Conservation (phyloP, 345 rosid species). For the Pugionium dolabratum region DNA sequence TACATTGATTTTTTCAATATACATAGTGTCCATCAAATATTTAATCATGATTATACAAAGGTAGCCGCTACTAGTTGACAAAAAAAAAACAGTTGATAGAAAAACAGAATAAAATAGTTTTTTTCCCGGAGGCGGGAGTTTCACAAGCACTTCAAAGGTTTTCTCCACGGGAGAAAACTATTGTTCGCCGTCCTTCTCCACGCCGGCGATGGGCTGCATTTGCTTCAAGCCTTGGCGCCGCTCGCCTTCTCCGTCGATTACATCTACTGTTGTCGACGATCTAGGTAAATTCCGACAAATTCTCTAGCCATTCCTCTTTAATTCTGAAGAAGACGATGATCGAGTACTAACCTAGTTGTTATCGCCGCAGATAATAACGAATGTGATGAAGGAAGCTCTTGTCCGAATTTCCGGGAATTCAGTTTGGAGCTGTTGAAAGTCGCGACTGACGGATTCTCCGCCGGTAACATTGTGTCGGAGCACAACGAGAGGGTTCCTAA, state of each 20-base stretch:
- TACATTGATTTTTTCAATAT: constrained; percentile 26
- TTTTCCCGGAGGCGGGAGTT: constrained; percentile 37
- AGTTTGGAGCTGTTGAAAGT: constrained; percentile 64
- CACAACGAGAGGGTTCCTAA: constrained; percentile 96
- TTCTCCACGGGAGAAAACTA: constrained; percentile 10
- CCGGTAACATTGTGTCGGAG: constrained; percentile 88
- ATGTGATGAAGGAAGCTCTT: constrained; percentile 22
- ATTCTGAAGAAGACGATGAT: constrained; percentile 23
- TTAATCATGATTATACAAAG: not conserved
- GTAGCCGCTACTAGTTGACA: not conserved
- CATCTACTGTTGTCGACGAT: constrained; percentile 28
- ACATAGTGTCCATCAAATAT: not conserved
- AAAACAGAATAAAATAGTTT: not conserved
- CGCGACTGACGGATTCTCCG: constrained; percentile 74
- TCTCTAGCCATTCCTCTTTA: not conserved
- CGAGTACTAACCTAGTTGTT: constrained; percentile 23
- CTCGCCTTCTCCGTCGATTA: constrained; percentile 30
- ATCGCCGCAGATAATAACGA: constrained; percentile 13
- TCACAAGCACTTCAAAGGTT: constrained; percentile 23
- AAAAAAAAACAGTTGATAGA: not conserved
- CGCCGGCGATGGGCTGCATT: constrained; percentile 39
- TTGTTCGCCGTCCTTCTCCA: constrained; percentile 13
- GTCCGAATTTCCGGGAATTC: constrained; percentile 71
- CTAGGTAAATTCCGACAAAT: constrained; percentile 26
- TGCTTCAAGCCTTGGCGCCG: constrained; percentile 35